Conservation (phyloP, 345 rosid genomes). For the Eucalyptus sp. region DNA sequence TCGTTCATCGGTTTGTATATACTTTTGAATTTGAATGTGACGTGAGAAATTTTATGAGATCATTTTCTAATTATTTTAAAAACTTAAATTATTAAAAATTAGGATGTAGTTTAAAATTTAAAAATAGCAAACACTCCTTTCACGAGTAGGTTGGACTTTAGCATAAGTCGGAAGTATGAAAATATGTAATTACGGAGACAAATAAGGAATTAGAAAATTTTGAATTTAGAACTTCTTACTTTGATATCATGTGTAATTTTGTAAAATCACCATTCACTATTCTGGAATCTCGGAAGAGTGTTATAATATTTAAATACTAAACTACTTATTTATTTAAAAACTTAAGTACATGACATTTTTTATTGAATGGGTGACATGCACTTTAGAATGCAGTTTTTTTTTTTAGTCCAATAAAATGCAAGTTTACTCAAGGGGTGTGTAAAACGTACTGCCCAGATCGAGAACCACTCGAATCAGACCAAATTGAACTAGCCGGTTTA, state of each 20-base stretch:
- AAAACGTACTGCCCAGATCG: fast-evolving
- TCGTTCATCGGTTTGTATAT: not conserved
- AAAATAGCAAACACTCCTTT: no score
- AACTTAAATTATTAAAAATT: no score
- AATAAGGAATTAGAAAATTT: not conserved
- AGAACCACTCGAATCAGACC: no score
- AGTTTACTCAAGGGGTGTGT: not conserved
- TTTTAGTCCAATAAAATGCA: not conserved
- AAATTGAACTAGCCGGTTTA: fast-evolving
- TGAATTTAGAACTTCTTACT: not conserved
- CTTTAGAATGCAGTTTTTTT: not conserved
- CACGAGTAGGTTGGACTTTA: not conserved
- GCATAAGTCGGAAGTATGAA: fast-evolving
- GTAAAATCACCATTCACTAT: fast-evolving
- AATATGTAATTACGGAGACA: not conserved
- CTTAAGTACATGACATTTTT: not conserved
- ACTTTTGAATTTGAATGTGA: not conserved
- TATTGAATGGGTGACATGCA: not conserved
- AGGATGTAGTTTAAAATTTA: no score
- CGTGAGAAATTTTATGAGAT: not conserved
- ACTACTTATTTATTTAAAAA: no score
- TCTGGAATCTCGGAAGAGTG: not conserved
- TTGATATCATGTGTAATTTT: no score
- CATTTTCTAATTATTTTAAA: no score
- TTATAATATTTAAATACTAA: no score